A percentile compares a stretch with the other conserved stretches of the same genome.
These are phyloP conservation scores for Furcasterigmium sp. DNA, from an alignment of 2,329 filamentous ascomycete species.

Conservation along the genomic window DNA sequence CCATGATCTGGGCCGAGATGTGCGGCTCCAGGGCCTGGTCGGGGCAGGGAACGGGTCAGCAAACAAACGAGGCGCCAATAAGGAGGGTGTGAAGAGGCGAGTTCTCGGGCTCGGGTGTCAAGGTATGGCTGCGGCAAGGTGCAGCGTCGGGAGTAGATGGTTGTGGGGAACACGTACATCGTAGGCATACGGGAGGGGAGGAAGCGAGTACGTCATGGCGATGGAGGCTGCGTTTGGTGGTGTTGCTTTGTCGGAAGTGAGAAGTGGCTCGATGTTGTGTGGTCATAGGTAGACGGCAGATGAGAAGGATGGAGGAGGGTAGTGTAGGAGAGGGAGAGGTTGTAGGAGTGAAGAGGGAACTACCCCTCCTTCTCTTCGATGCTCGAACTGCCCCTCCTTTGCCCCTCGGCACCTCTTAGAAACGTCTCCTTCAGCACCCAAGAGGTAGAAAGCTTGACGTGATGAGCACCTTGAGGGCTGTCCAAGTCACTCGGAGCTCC, in stretches of 20 bases:
- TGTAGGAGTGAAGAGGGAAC: not conserved
- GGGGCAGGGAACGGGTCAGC: not conserved
- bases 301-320: not conserved
- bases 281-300: no score
- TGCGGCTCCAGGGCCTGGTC: conserved; percentile 67
- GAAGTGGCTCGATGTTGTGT: not conserved
- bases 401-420: not conserved
- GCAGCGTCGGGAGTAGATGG: no score
- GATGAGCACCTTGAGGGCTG: conserved; percentile 8
- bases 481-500: not conserved
- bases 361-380: not conserved
- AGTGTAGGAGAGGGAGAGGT: conserved; percentile 2
- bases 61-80: not conserved
- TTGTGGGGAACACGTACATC: conserved; percentile 49
- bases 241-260: conserved; percentile 1
- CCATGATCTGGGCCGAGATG: conserved; percentile 76
- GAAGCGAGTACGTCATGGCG: conserved; percentile 52
- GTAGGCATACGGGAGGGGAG: conserved; percentile 63
- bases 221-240: not conserved
- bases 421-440: not conserved
- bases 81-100: not conserved
- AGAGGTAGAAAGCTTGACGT: conserved; percentile 2
- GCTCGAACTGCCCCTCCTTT: conserved; percentile 1
- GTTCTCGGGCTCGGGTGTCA: no score
- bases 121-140: no score